Conservation (phyloP, 352 stramenopile species). For the Globisporangium radiosum region DNA sequence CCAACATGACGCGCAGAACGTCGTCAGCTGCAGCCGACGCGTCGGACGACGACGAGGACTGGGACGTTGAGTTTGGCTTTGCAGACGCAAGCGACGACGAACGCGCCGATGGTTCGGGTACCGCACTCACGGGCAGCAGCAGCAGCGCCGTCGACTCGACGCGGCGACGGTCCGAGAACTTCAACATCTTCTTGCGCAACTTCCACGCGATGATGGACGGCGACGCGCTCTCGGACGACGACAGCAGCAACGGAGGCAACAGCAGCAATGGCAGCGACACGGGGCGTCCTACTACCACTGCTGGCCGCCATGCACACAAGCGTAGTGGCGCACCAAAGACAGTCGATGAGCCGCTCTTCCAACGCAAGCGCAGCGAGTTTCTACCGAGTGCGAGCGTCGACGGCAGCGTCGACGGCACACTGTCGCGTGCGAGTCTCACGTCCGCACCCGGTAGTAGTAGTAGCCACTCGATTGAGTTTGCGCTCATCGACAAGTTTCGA, state of each 20-base stretch:
- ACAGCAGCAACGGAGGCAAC: conserved; percentile 21
- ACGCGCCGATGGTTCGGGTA: conserved; percentile 8
- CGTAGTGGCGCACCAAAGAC: conserved; percentile 16
- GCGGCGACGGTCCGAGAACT: conserved; percentile 60
- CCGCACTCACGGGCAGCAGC: too few species aligned
- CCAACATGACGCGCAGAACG: too few species aligned
- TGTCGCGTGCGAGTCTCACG: conserved; percentile 41
- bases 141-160: conserved; percentile 36
- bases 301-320: conserved; percentile 13
- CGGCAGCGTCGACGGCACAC: conserved; percentile 13
- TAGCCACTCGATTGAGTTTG: conserved; percentile 31
- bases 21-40: too few species aligned
- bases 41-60: conserved; percentile 51
- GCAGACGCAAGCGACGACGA: conserved; percentile 34
- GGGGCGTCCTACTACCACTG: conserved; percentile 10
- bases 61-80: conserved; percentile 80
- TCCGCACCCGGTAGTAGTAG: conserved; percentile 29
- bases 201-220: conserved; percentile 76
- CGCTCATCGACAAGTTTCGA: conserved; percentile 61
- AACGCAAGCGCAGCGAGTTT: conserved; percentile 32
- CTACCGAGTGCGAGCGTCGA: conserved; percentile 39
- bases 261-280: conserved; percentile 5
- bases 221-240: conserved; percentile 50
- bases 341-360: conserved; percentile 62
- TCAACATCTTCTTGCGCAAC: conserved; percentile 77